phyloP scores from a whole-genome alignment of 2,329 filamentous ascomycete species.

The Trichoderma endophyticum region DNA sequence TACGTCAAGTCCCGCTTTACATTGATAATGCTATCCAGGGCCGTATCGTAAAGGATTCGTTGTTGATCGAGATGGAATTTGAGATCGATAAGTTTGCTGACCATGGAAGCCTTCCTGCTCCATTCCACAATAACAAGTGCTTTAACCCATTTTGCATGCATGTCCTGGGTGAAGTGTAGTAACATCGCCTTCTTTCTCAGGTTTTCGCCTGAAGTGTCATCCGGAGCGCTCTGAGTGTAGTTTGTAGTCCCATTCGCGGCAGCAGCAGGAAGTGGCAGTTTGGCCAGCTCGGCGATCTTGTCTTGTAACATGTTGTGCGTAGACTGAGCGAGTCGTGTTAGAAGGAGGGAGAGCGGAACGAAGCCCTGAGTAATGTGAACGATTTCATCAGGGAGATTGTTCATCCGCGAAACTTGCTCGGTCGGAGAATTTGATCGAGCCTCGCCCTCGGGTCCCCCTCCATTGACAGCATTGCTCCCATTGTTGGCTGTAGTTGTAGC shows the following conservation, averaged over 20 bases:
- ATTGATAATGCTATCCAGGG: slow-evolving; percentile 62
- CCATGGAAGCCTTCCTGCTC: slow-evolving; percentile 73
- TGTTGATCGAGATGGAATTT: slow-evolving; percentile 69
- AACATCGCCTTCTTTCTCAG: slow-evolving; percentile 71
- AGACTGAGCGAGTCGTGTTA: slow-evolving; percentile 76
- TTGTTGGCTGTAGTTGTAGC: slow-evolving; percentile 18
- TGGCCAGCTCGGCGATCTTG: slow-evolving; percentile 66
- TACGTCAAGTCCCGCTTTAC: slow-evolving; percentile 70
- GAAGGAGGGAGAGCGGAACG: slow-evolving; percentile 69
- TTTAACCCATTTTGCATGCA: slow-evolving; percentile 89
- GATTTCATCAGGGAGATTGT: slow-evolving; percentile 60
- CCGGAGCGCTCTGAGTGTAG: slow-evolving; percentile 33
- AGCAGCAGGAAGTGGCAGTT: slow-evolving; percentile 56
- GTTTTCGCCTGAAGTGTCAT: slow-evolving; percentile 63
- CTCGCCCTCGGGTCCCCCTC: slow-evolving; percentile 27
- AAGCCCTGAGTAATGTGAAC: slow-evolving; percentile 73
- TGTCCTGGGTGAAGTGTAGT: slow-evolving; percentile 73
- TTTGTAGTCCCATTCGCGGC: slow-evolving; percentile 50
- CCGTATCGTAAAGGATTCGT: slow-evolving; percentile 56
- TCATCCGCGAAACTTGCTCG: slow-evolving; percentile 42
- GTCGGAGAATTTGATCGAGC: slow-evolving; percentile 21
- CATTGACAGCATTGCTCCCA: slow-evolving; percentile 28
- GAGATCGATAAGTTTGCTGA: slow-evolving; percentile 86
- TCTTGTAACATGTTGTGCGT: slow-evolving; percentile 76
- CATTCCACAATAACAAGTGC: slow-evolving; percentile 86